These are phyloP conservation scores for Pugionium cornutum DNA, from an alignment of 345 rosid species.

Conservation along the genomic window DNA sequence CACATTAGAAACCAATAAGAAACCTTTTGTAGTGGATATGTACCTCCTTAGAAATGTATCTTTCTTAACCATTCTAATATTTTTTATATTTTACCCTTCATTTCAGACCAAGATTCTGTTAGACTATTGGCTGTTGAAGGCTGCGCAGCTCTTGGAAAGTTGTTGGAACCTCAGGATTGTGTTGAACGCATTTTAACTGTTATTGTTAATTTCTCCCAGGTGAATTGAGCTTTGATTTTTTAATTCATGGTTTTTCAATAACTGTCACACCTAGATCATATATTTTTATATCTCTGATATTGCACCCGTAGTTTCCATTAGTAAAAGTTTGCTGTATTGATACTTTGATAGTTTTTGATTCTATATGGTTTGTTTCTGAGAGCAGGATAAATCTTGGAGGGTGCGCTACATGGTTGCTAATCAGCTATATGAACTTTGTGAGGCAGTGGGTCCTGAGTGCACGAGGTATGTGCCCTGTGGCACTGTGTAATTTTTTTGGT, in stretches of 20 bases:
- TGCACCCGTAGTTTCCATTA: not conserved
- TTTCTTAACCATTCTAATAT: not conserved
- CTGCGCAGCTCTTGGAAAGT: slow-evolving; percentile 73
- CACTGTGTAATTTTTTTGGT: not conserved
- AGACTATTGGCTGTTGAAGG: slow-evolving; percentile 79
- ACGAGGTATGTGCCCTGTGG: slow-evolving; percentile 57
- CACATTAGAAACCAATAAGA: not conserved
- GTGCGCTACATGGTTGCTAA: slow-evolving; percentile 98
- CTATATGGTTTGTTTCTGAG: slow-evolving; percentile 7
- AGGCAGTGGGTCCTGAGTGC: slow-evolving; percentile 91
- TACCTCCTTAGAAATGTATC: not conserved
- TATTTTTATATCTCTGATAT: not conserved
- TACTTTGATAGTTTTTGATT: slow-evolving; percentile 8
- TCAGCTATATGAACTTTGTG: slow-evolving; percentile 93
- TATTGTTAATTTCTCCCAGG: slow-evolving; percentile 79
- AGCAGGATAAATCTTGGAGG: slow-evolving; percentile 97
- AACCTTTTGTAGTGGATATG: not conserved
- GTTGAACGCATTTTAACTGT: slow-evolving; percentile 73
- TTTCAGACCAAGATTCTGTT: slow-evolving; percentile 80
- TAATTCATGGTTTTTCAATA: not conserved
- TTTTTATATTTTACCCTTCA: slow-evolving; percentile 9
- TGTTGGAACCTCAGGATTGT: slow-evolving; percentile 75
- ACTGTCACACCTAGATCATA: not conserved
- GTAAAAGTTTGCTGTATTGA: slow-evolving; percentile 7
- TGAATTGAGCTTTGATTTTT: slow-evolving; percentile 30